Evolutionary conservation across 2,329 filamentous ascomycete species (phyloP).

Genomic region (Colletotrichum nymphaeae): DNA sequence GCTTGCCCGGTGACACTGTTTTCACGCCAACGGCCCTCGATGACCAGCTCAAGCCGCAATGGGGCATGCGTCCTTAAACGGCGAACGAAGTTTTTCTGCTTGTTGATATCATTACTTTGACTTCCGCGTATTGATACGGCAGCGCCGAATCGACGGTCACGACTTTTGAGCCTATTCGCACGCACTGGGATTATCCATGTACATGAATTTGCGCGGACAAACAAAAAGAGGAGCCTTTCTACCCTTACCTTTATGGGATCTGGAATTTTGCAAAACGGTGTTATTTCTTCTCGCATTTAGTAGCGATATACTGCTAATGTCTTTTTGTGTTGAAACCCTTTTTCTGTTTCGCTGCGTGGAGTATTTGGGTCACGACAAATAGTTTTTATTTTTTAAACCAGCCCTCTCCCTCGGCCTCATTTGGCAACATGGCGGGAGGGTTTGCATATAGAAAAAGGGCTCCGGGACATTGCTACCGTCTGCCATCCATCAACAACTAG

Average conservation of each 20-base stretch:
- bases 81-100: slow-evolving; percentile 6
- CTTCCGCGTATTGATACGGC: slow-evolving; percentile 33
- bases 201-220: slow-evolving; percentile 25
- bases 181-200: slow-evolving; percentile 27
- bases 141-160: slow-evolving; percentile 34
- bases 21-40: slow-evolving; percentile 78
- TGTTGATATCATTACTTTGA: slow-evolving; percentile 34
- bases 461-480: slow-evolving; percentile 3
- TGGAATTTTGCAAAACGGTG: slow-evolving; percentile 25
- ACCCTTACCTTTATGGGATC: not conserved
- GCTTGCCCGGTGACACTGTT: slow-evolving; percentile 83
- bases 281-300: slow-evolving; percentile 34
- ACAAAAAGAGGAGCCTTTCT: not conserved
- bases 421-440: not conserved
- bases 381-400: slow-evolving; percentile 18
- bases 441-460: slow-evolving; percentile 33
- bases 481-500: slow-evolving; percentile 21
- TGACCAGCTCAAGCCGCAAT: slow-evolving; percentile 69
- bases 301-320: slow-evolving; percentile 36
- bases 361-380: slow-evolving; percentile 35
- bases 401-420: not conserved
- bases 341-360: slow-evolving; percentile 33
- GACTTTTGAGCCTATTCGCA: slow-evolving; percentile 31
- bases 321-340: slow-evolving; percentile 29
- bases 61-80: slow-evolving; percentile 62